Conservation (phyloP, 2,329 filamentous ascomycete genomes). For the Chaetomium strumarium region DNA sequence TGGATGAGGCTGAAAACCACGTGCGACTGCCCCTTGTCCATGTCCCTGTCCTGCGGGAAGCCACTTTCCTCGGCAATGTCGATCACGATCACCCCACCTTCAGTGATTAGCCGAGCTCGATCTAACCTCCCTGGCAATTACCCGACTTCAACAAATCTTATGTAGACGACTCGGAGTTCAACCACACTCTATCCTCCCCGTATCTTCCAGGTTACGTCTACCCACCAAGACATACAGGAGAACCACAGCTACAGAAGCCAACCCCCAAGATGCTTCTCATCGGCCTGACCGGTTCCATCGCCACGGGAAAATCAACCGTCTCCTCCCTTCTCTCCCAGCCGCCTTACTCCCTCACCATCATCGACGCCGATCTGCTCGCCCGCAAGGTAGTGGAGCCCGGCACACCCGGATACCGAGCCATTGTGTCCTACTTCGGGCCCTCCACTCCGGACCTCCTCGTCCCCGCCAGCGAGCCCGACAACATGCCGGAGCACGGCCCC, state of each 20-base stretch:
- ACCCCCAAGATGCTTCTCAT: conserved; percentile 74
- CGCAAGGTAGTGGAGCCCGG: conserved; percentile 93
- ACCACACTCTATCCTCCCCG: not conserved
- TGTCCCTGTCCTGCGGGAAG: not conserved
- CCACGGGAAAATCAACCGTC: conserved; percentile 96
- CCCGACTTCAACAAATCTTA: not conserved
- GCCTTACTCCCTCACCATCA: conserved; percentile 80
- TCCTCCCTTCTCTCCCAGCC: conserved; percentile 72
- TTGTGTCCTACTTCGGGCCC: conserved; percentile 73
- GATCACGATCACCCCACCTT: conserved; percentile 4
- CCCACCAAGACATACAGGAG: not conserved
- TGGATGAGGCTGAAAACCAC: conserved; percentile 4
- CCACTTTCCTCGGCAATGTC: not conserved
- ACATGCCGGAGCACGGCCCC: conserved; percentile 49
- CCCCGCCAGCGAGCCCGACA: conserved; percentile 43
- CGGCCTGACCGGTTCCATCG: conserved; percentile 93
- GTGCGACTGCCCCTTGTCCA: conserved; percentile 3
- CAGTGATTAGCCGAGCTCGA: too few relatives aligned
- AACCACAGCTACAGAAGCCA: not conserved
- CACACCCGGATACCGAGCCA: conserved; percentile 73
- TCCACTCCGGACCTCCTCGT: conserved; percentile 82
- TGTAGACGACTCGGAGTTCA: not conserved
- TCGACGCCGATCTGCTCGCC: conserved; percentile 90
- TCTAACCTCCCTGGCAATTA: not conserved
- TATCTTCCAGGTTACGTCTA: too few relatives aligned